Percentiles rank a stretch among this genome's conserved stretches.
Evolutionary conservation across 805 yeast species (phyloP).

Genomic region (Cyberlindnera bimundalis): DNA sequence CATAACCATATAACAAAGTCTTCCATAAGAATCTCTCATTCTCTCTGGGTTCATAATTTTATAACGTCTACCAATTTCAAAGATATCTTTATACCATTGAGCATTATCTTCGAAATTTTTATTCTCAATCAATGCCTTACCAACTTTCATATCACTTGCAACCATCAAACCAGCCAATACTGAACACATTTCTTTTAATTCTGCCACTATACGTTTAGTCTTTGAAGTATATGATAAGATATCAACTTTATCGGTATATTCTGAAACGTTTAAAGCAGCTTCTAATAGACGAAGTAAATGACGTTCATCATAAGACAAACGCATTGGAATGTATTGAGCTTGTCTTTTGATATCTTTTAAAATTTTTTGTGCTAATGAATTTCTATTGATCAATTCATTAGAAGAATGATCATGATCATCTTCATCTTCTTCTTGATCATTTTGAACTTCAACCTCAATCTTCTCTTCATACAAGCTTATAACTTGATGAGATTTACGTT

Average conservation of each 20-base stretch:
- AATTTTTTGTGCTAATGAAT: slow-evolving; percentile 8
- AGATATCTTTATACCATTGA: slow-evolving; percentile 66
- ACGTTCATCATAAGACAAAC: slow-evolving; percentile 66
- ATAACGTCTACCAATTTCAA: slow-evolving; percentile 78
- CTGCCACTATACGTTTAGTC: slow-evolving; percentile 66
- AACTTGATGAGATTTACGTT: slow-evolving; percentile 44
- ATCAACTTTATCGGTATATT: slow-evolving; percentile 77
- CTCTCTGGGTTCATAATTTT: slow-evolving; percentile 82
- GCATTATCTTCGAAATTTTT: slow-evolving; percentile 68
- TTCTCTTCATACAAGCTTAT: slow-evolving; percentile 27
- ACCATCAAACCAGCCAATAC: slow-evolving; percentile 75
- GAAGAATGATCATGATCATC: slow-evolving; percentile 19
- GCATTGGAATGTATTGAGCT: slow-evolving; percentile 60
- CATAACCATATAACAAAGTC: slow-evolving; percentile 80
- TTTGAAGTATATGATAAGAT: slow-evolving; percentile 63
- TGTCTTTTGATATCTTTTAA: slow-evolving; percentile 35
- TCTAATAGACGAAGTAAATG: slow-evolving; percentile 63
- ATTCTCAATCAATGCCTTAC: slow-evolving; percentile 59
- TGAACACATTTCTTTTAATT: slow-evolving; percentile 72
- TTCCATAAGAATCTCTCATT: slow-evolving; percentile 77
- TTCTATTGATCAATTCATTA: not conserved
- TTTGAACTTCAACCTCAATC: slow-evolving; percentile 2
- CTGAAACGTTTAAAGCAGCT: slow-evolving; percentile 75
- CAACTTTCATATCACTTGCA: slow-evolving; percentile 70
- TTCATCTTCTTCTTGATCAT: slow-evolving; percentile 20